Base-by-base conservation (phyloP, 257 asterid genomes). In the Nyctanthes arbortristis region DNA sequence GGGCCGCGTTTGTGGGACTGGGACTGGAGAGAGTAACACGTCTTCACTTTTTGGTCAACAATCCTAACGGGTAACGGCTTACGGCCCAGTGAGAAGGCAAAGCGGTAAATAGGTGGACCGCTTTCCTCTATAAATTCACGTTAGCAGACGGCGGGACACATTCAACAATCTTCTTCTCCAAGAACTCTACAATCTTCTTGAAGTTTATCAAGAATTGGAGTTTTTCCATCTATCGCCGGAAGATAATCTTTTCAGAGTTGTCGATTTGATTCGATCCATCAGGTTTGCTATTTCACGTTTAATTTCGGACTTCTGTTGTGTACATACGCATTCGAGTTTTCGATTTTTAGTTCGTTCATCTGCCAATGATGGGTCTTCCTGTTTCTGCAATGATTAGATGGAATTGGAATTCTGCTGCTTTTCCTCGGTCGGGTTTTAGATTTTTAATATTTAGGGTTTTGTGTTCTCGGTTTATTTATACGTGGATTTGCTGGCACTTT, bases 211-310 rank as follows among this genome's bases (percentile, higher is more conserved):
- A 4, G 49, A 40, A 18, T 40, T 40, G 3, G 12, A 20, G 14
- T 10, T 39, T 11, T 13, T 39, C 14, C 22, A n/a, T 47, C 20
- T 9, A 47, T 47, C 57, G 4, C 2, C 11, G 27, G 10, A 18
- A 47, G 57, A 8, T 59, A 5, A 7, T 31, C 20, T 7, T 14
- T 14, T 61, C 22, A 11, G 25, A 30, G 10, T 47, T 52, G 14
- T 18, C 14, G 7, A 49, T 33, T 16, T n/a, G 30, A 56, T 40
- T 59, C 65, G 28, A 49, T 52, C 45, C 7, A 43, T 39, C 74
- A 74, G 79, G 79, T 74, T 74, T 32, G 74, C 47, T 54, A 56
- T 43, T 39, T 37, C 25, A 47, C 57, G 57, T 47, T n/a, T n/a
- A 47, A n/a, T 18, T 47, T 27, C 20, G 57, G 28, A 47, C 7